Evolutionary conservation across 164 flowering plant genomes (phyloP), one percentile per base, ranked within the genome.

Genomic region (Protea cynaroides): DNA sequence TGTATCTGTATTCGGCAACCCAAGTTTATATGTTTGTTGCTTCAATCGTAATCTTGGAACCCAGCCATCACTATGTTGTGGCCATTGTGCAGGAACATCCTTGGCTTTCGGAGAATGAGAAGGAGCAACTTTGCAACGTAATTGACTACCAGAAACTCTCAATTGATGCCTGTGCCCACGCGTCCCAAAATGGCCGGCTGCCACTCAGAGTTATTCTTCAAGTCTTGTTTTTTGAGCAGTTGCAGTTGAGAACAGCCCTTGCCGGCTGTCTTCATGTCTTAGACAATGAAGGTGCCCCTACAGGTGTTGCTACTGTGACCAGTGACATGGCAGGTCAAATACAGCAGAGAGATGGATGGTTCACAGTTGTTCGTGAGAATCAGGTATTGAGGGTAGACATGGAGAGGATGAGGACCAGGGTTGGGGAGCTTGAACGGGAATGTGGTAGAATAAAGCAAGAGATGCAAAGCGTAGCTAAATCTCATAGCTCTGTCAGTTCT

Each of bases 91-190:
- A 94, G 98, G 92, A 83, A 63, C 99, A 91, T 68, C 95, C 90
- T 24, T 85, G 95, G 96, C 93, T 94, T 23, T 80, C 88, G 4
- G 93, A 83, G 17, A 69, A 64, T 64, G 96, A 89, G 49, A 83
- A 75, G 77, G 96, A 91, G 75, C 79, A 83, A 47, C 86, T 91
- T 8, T 94, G 90, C 83, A 80, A 74, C 68, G 59, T 88, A 37
- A 82, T 94, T 17, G 86, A 86, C 70, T 91, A 78, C 78, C 87
- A 77, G 75, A 94, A 85, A 76, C 97, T 94, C 49, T 91, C 97
- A 15, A 78, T 94, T 25, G 97, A 94, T 63, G 99, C 99, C 4
- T 94, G 99, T 70, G 82, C 95, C 46, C 97, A 94, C 73, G 99
- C 99, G 64, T 88, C 97, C 21, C 96, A 91, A 65, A 94, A 94